These are phyloP conservation scores for Candida gigantensis DNA, from an alignment of 1,139 yeast genomes.

Conservation along the genomic window DNA sequence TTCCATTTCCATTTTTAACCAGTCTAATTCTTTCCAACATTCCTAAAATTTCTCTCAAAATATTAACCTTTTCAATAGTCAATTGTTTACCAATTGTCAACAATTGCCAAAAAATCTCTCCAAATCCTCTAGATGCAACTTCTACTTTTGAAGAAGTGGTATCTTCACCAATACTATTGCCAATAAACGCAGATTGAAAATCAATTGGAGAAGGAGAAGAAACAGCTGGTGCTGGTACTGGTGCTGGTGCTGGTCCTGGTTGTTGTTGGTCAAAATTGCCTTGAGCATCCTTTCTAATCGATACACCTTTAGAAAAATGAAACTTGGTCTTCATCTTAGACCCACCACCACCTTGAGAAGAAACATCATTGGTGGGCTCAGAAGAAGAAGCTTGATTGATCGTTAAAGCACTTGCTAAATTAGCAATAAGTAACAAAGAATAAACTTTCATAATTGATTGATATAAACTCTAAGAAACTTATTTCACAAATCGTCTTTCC, in stretches of 20 bases:
- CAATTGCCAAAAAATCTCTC: constrained; percentile 15
- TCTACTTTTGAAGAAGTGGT: constrained; percentile 8
- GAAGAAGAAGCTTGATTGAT: constrained; percentile 10
- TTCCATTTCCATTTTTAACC: constrained; percentile 5
- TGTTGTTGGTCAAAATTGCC: constrained; percentile 1
- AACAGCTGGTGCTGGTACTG: background rate
- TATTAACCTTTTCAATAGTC: constrained; percentile 14
- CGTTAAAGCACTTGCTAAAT: constrained; percentile 10
- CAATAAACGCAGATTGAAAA: background rate
- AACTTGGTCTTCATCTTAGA: constrained; percentile 11
- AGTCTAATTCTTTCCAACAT: constrained; percentile 13
- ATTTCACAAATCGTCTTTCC: no score
- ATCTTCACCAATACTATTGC: constrained; percentile 2
- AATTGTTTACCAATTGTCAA: constrained; percentile 14
- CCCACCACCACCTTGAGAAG: constrained; percentile 8
- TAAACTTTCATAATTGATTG: constrained; percentile 8
- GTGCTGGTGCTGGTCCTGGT: background rate
- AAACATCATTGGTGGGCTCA: constrained; percentile 7
- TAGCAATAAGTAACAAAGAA: constrained; percentile 9
- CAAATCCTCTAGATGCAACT: constrained; percentile 12
- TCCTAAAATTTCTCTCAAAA: constrained; percentile 14
- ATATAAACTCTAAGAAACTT: constrained; percentile 1
- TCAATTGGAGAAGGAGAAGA: background rate
- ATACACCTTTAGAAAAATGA: constrained; percentile 6
- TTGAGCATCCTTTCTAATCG: constrained; percentile 7